phyloP scores from a whole-genome alignment of 164 flowering plant species.

The Santalum album region DNA sequence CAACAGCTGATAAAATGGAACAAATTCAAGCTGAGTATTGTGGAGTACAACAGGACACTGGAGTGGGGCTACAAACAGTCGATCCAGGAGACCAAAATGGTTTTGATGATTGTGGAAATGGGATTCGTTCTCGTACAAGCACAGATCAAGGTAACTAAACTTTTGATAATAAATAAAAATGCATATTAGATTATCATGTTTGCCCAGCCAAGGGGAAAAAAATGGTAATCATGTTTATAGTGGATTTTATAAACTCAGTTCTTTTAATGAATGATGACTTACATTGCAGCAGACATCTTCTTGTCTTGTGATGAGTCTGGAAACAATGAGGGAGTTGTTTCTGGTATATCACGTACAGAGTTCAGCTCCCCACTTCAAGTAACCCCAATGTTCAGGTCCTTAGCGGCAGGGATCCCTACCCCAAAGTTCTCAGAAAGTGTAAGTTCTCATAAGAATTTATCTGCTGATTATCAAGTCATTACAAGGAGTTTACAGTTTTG shows the following conservation, averaged over 20 bases:
- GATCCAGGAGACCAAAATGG: constrained; percentile 15
- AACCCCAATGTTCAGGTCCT: constrained; percentile 68
- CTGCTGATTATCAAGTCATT: constrained; percentile 4
- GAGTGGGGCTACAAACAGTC: constrained; percentile 15
- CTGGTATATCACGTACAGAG: constrained; percentile 29
- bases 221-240: neutral
- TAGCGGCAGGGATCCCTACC: constrained; percentile 80
- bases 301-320: constrained; percentile 24
- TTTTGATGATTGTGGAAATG: constrained; percentile 16
- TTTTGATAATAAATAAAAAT: neutral
- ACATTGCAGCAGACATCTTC: constrained; percentile 27
- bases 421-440: constrained; percentile 94
- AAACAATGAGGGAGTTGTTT: constrained; percentile 21
- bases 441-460: constrained; percentile 24
- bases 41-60: constrained; percentile 23
- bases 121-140: constrained; percentile 9
- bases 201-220: no score
- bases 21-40: constrained; percentile 32
- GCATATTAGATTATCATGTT: no score
- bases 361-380: constrained; percentile 78
- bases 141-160: constrained; percentile 27
- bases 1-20: constrained; percentile 33
- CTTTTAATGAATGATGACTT: constrained; percentile 1
- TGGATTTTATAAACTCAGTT: neutral
- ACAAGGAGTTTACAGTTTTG: neutral